phyloP scores from a whole-genome alignment of 768 basidiomycete genomes.

The Suillus clintonianus region DNA sequence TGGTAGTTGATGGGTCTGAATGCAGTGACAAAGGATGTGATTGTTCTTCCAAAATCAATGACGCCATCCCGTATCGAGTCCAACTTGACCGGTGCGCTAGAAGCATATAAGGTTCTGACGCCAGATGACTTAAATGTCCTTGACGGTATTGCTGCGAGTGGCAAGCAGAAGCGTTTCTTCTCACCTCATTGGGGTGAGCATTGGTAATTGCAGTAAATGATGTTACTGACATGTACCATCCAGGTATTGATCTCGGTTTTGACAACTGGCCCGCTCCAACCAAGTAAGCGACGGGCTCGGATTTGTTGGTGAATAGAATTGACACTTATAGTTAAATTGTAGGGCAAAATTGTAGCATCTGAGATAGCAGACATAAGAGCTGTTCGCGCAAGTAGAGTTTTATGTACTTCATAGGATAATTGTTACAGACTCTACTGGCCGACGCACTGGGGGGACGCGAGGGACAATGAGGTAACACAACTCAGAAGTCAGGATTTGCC shows the following conservation, averaged over 20 bases:
- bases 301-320: neutral
- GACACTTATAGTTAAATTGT: neutral
- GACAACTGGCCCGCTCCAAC: slow-evolving; percentile 51
- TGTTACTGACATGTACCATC: slow-evolving; percentile 14
- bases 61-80: slow-evolving; percentile 65
- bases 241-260: slow-evolving; percentile 68
- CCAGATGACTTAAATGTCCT: slow-evolving; percentile 54
- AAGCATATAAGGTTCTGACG: slow-evolving; percentile 47
- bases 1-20: slow-evolving; percentile 5
- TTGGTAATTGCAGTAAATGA: slow-evolving; percentile 1
- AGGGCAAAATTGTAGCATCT: neutral
- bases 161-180: slow-evolving; percentile 71
- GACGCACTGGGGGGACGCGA: neutral
- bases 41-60: slow-evolving; percentile 78
- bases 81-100: slow-evolving; percentile 56
- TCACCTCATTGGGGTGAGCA: slow-evolving; percentile 70
- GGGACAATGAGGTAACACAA: too few species aligned
- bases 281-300: neutral
- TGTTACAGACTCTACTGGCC: neutral
- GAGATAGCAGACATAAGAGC: neutral
- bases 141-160: slow-evolving; percentile 55
- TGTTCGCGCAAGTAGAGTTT: neutral
- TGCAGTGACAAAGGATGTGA: slow-evolving; percentile 63
- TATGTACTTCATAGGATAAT: neutral
- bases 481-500: too few species aligned